Evolutionary conservation across 352 stramenopile species (phyloP).

Genomic region (Saprolegnia parasitica): DNA sequence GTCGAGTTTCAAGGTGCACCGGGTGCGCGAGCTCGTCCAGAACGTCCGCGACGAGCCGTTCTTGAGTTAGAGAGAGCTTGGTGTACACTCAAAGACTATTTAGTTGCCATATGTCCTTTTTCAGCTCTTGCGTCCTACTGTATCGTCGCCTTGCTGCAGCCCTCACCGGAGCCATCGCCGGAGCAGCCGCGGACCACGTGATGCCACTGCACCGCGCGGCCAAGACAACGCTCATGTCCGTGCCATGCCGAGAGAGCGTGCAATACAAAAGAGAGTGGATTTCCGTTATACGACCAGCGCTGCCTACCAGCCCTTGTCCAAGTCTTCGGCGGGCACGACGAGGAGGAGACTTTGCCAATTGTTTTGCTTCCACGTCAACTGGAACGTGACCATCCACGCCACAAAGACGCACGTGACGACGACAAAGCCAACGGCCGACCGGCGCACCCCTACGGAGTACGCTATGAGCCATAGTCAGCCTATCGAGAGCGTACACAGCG

Average conservation of each 20-base stretch:
- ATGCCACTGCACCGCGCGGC: too few relatives aligned
- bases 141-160: too few relatives aligned
- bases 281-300: not conserved
- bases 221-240: too few relatives aligned
- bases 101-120: too few relatives aligned
- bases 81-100: too few relatives aligned
- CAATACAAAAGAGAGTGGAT: too few relatives aligned
- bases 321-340: constrained; percentile 58
- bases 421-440: constrained; percentile 63
- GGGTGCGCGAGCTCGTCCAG: constrained; percentile 67
- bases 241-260: too few relatives aligned
- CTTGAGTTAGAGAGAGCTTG: constrained; percentile 38
- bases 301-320: constrained; percentile 58
- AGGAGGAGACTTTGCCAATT: constrained; percentile 75
- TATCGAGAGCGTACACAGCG: constrained; percentile 54
- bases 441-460: constrained; percentile 55
- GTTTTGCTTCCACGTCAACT: constrained; percentile 83
- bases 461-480: not conserved
- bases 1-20: constrained; percentile 44
- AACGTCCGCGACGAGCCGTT: constrained; percentile 66
- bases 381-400: constrained; percentile 71
- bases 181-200: too few relatives aligned
- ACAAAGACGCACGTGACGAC: constrained; percentile 71
- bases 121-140: too few relatives aligned
- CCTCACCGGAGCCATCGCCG: too few relatives aligned